A percentile compares a stretch with the other conserved stretches of the same genome.
These are phyloP conservation scores for Fraxinus excelsior DNA, from an alignment of 257 asterid genomes.

Conservation along the genomic window DNA sequence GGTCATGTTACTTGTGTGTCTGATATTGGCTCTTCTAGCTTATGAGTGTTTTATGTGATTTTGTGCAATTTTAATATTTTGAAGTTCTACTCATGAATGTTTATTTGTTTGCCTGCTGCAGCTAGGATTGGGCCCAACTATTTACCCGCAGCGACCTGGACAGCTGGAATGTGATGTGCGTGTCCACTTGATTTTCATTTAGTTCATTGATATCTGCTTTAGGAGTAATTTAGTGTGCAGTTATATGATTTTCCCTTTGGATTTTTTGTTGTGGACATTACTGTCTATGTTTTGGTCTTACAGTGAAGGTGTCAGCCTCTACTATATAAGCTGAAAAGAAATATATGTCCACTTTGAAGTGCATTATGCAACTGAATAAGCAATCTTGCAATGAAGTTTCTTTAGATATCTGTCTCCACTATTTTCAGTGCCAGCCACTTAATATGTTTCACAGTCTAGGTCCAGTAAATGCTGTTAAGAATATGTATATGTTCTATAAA, in stretches of 20 bases:
- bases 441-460: not conserved
- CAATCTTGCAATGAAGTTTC: slow-evolving; percentile 11
- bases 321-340: not conserved
- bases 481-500: slow-evolving; percentile 11
- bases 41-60: slow-evolving; percentile 2
- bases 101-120: slow-evolving; percentile 50
- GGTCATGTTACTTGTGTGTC: not conserved
- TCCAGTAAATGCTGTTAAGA: slow-evolving; percentile 2
- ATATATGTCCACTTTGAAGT: slow-evolving; percentile 15
- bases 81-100: slow-evolving; percentile 18
- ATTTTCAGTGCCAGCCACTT: slow-evolving; percentile 15
- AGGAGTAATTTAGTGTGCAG: slow-evolving; percentile 12
- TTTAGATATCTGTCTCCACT: slow-evolving; percentile 13
- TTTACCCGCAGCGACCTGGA: slow-evolving; percentile 94
- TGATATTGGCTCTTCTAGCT: slow-evolving; percentile 3
- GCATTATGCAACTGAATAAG: not conserved
- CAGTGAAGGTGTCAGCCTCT: slow-evolving; percentile 10
- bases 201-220: not conserved
- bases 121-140: slow-evolving; percentile 63
- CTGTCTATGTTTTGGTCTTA: slow-evolving; percentile 17
- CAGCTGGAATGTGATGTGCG: slow-evolving; percentile 87
- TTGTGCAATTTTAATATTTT: slow-evolving; percentile 18
- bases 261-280: slow-evolving; percentile 9
- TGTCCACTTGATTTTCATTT: slow-evolving; percentile 24
- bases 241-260: not conserved